Percentiles rank a stretch among this genome's conserved stretches.
phyloP scores from a whole-genome alignment of 345 rosid species.

The Dovyalis caffra region DNA sequence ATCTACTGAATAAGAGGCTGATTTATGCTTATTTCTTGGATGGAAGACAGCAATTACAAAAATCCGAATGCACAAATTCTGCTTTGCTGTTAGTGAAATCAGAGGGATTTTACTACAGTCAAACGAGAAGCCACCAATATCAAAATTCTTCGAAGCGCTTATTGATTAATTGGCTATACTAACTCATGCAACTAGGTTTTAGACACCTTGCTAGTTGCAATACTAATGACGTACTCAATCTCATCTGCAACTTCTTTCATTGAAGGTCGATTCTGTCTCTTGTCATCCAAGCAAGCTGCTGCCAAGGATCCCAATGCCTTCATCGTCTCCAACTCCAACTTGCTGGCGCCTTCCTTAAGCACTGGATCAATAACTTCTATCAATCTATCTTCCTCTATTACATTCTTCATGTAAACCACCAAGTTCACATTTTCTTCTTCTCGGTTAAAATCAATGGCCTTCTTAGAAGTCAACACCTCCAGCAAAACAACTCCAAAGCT shows the following conservation, averaged over 20 bases:
- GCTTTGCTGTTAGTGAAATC: background rate
- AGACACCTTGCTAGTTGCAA: conserved; percentile 23
- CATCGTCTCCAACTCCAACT: conserved; percentile 39
- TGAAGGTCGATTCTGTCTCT: conserved; percentile 49
- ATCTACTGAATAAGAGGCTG: no score
- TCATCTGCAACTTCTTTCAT: conserved; percentile 50
- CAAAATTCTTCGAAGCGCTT: background rate
- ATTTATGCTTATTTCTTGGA: no score
- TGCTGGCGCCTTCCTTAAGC: conserved; percentile 31
- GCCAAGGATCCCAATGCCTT: conserved; percentile 47
- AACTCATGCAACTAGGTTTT: background rate
- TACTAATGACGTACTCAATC: conserved; percentile 42
- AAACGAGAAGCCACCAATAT: background rate
- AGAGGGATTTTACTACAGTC: background rate
- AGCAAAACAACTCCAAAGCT: conserved; percentile 66
- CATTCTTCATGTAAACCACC: conserved; percentile 43
- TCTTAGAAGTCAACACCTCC: conserved; percentile 49
- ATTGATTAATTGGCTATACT: background rate
- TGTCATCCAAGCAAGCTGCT: conserved; percentile 45
- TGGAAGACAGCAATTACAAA: no score
- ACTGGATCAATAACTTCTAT: conserved; percentile 41
- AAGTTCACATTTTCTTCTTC: conserved; percentile 56
- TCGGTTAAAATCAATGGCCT: conserved; percentile 51
- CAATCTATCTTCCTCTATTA: conserved; percentile 42
- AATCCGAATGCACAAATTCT: background rate